phyloP scores from a whole-genome alignment of 164 flowering plant genomes.

The Magnolia sinica region DNA sequence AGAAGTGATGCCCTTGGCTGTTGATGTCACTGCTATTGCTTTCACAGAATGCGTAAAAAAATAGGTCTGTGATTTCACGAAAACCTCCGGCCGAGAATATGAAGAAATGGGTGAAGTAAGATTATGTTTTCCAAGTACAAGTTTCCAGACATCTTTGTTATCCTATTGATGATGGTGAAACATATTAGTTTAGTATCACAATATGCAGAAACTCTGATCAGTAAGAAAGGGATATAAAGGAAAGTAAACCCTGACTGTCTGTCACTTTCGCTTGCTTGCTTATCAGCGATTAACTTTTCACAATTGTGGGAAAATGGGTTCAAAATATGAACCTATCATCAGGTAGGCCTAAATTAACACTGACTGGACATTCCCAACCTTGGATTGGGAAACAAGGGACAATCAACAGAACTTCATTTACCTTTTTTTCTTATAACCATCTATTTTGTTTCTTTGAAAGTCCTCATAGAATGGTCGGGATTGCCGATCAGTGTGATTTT shows the following conservation, averaged over 20 bases:
- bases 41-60: constrained; percentile 88
- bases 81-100: constrained; percentile 83
- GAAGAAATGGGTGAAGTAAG: constrained; percentile 82
- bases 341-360: too few relatives aligned
- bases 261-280: neutral
- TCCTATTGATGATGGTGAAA: constrained; percentile 45
- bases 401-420: too few relatives aligned
- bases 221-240: constrained; percentile 6
- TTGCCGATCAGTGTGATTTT: too few relatives aligned
- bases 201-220: neutral
- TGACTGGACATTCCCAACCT: too few relatives aligned
- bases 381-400: too few relatives aligned
- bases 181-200: neutral
- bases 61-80: constrained; percentile 81
- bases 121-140: constrained; percentile 90
- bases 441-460: too few relatives aligned
- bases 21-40: constrained; percentile 75
- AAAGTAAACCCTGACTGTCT: neutral
- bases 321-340: too few relatives aligned
- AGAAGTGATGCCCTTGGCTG: constrained; percentile 96
- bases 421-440: too few relatives aligned
- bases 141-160: constrained; percentile 85
- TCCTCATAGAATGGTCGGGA: too few relatives aligned
- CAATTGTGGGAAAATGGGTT: too few relatives aligned
- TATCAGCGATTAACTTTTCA: too few relatives aligned